Conservation (phyloP, 108 stramenopile species). For the Nannochloropsis salina region DNA sequence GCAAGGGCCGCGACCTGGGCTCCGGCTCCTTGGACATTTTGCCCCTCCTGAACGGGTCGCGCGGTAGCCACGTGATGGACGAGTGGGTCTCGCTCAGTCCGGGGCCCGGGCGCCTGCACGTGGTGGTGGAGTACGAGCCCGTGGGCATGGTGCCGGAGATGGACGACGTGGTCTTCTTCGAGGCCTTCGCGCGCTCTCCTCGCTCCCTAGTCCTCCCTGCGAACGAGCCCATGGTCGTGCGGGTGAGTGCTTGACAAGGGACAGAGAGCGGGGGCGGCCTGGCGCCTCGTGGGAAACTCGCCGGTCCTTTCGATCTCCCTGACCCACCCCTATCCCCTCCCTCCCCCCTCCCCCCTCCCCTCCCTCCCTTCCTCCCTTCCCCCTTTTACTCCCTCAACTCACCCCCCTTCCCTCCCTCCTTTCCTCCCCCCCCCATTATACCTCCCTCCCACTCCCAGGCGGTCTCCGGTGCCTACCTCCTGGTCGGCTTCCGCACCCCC, state of each 20-base stretch:
- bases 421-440: neutral
- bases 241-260: neutral
- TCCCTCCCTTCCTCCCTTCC: neutral
- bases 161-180: neutral
- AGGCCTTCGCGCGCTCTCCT: neutral
- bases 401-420: too few species aligned
- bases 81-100: neutral
- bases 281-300: neutral
- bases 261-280: neutral
- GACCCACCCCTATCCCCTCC: neutral
- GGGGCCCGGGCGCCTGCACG: neutral
- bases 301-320: neutral
- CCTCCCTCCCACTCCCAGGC: neutral
- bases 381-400: neutral
- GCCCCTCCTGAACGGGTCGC: neutral
- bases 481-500: neutral
- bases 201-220: neutral
- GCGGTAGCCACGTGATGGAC: conserved; percentile 11
- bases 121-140: neutral
- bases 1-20: conserved; percentile 1
- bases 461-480: neutral
- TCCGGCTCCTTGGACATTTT: neutral
- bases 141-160: neutral
- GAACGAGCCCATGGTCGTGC: neutral
- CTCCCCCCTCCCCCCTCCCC: neutral